Conservation (phyloP, 805 yeast genomes). For the Brettanomyces naardenensis region DNA sequence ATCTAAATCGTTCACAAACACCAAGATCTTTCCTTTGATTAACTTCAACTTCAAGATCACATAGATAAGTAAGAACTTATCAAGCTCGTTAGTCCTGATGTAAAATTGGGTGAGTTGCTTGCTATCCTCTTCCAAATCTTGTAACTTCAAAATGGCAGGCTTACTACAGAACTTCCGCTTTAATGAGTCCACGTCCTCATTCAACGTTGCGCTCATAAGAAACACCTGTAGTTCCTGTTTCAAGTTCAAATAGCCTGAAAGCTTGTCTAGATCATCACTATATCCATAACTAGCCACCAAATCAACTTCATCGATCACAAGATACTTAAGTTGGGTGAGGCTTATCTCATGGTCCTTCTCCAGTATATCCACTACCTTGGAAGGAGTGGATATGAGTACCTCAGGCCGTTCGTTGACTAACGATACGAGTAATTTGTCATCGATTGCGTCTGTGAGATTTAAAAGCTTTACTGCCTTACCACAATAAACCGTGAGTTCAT, state of each 20-base stretch:
- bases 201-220: slow-evolving; percentile 93
- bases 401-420: slow-evolving; percentile 71
- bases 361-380: slow-evolving; percentile 53
- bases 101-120: slow-evolving; percentile 75
- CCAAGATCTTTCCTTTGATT: slow-evolving; percentile 82
- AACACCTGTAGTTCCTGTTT: slow-evolving; percentile 78
- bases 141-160: slow-evolving; percentile 77
- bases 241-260: slow-evolving; percentile 59
- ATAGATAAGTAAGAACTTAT: slow-evolving; percentile 83
- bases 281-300: slow-evolving; percentile 85
- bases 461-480: slow-evolving; percentile 54
- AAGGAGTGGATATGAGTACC: slow-evolving; percentile 80
- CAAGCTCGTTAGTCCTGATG: slow-evolving; percentile 81
- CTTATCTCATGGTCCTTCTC: slow-evolving; percentile 40
- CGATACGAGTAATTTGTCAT: slow-evolving; percentile 65
- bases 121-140: slow-evolving; percentile 47
- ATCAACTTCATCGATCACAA: slow-evolving; percentile 95
- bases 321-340: slow-evolving; percentile 49
- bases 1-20: slow-evolving; percentile 90
- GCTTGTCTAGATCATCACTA: slow-evolving; percentile 67
- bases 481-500: slow-evolving; percentile 62
- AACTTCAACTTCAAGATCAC: slow-evolving; percentile 84
- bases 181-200: slow-evolving; percentile 73
- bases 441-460: slow-evolving; percentile 54
- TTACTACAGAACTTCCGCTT: slow-evolving; percentile 72